Evolutionary conservation across 2,329 filamentous ascomycete species (phyloP), one percentile per base, ranked within the genome.

Genomic region (Claviceps pazoutovae): DNA sequence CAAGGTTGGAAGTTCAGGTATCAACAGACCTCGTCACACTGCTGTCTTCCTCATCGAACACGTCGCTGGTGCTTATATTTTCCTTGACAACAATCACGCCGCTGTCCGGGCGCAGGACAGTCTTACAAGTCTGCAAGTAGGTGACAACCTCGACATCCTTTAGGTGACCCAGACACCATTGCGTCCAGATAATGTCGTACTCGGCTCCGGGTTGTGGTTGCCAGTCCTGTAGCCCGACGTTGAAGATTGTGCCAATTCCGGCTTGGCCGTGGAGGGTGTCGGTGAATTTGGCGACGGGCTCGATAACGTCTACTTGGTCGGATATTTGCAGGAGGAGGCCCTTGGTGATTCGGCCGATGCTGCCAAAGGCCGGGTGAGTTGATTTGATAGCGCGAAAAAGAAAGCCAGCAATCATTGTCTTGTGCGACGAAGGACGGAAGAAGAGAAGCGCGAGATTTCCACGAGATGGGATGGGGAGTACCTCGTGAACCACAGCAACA

Each of bases 131-230:
- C 52, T 69, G 59, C 16, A 96, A 67, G 60, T 83, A 95, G 2
- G 69, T 70, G 1, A 85, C 71, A 4, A 96, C 64, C 64, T 94
- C 81, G 7, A 67, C 68, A 62, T 95, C 88, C 0, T 79, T 88
- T 51, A 95, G 70, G 65, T 96, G 84, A 23, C 87, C 85, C 7
- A 91, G 67, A 66, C 89, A 96, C 89, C 90, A 95, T 66, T 96
- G 90, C 50, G 79, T 84, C 87, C 88, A 95, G 55, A 96, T 81
- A 46, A 95, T 66, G 63, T 90, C 84, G 66, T 96, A 96, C 48
- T 68, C 64, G 8, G 66, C 60, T 9, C 62, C 70, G 2, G 67
- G 59, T 0, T 60, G 68, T 1, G 75, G 71, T 11, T 58, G 53
- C 87, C 87, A 94, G 30, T 77, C 74, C 65, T 95, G 84, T 1